phyloP scores from a whole-genome alignment of 108 stramenopile species.

The Poteriospumella lacustris region DNA sequence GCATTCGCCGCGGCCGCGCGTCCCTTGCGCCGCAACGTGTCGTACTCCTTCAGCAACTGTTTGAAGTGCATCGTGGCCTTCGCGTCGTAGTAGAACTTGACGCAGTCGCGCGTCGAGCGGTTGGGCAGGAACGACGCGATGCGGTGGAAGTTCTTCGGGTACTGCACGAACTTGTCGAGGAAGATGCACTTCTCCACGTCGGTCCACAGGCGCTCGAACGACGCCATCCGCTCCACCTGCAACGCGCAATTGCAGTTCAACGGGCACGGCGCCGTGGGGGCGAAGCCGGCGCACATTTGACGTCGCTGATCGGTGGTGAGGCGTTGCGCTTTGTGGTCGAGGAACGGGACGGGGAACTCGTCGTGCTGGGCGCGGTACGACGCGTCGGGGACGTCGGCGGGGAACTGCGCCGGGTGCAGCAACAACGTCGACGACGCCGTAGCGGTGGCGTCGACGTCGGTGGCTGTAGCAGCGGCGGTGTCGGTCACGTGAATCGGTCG shows the following conservation, averaged over 20 bases:
- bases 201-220: constrained; percentile 63
- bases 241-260: constrained; percentile 39
- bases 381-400: too few relatives aligned
- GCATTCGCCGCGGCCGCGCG: too few relatives aligned
- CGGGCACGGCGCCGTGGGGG: background rate
- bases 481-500: background rate
- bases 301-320: constrained; percentile 14
- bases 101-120: constrained; percentile 78
- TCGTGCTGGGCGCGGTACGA: too few relatives aligned
- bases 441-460: background rate
- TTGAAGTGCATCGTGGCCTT: constrained; percentile 46
- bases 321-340: background rate
- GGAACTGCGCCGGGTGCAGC: background rate
- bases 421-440: background rate
- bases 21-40: too few relatives aligned
- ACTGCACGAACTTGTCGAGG: constrained; percentile 87
- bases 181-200: constrained; percentile 98
- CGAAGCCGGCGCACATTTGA: background rate
- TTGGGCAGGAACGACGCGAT: constrained; percentile 82
- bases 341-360: background rate
- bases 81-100: constrained; percentile 86
- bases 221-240: constrained; percentile 30
- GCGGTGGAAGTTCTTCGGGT: constrained; percentile 88
- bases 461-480: background rate
- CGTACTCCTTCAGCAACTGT: constrained; percentile 37